A percentile compares a stretch with the other conserved stretches of the same genome.
Evolutionary conservation across 1,284 basidiomycete species (phyloP).

Genomic region (Fomitiporia mediterranea): DNA sequence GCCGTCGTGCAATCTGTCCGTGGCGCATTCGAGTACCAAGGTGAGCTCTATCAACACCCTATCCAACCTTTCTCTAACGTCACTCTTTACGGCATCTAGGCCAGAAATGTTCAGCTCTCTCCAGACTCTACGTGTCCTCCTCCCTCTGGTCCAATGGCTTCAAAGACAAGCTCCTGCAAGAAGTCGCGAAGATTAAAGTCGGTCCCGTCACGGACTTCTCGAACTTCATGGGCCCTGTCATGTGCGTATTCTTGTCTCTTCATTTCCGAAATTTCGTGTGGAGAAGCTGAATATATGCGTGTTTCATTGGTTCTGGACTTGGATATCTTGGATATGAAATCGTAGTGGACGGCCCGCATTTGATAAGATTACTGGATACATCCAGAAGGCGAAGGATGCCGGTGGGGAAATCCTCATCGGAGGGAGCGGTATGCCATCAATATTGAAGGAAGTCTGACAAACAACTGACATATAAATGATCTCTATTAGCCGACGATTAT

Average conservation of each 20-base stretch:
- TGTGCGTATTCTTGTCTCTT: constrained; percentile 48
- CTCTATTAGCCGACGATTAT: constrained; percentile 81
- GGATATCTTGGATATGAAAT: not conserved
- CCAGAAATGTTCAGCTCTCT: constrained; percentile 97
- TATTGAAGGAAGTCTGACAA: too few species aligned
- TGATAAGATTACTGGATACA: constrained; percentile 84
- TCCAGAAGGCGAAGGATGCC: constrained; percentile 83
- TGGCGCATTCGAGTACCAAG: constrained; percentile 95
- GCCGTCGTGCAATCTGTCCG: constrained; percentile 88
- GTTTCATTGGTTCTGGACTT: not conserved
- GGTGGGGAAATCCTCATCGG: constrained; percentile 89
- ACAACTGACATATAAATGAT: not conserved
- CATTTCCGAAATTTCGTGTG: too few species aligned
- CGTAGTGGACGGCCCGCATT: constrained; percentile 81
- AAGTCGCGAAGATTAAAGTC: constrained; percentile 82
- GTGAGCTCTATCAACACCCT: constrained; percentile 33
- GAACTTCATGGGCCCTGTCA: constrained; percentile 96
- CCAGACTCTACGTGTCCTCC: constrained; percentile 84
- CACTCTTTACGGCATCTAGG: constrained; percentile 40
- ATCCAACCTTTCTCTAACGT: not conserved
- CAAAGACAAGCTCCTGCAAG: constrained; percentile 72
- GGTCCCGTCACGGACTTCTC: constrained; percentile 75
- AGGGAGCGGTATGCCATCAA: constrained; percentile 68
- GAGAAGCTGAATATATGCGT: not conserved
- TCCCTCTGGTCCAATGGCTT: constrained; percentile 88